Base-by-base conservation (phyloP, 2,329 filamentous ascomycete genomes). In the Botrytis sinoallii region DNA sequence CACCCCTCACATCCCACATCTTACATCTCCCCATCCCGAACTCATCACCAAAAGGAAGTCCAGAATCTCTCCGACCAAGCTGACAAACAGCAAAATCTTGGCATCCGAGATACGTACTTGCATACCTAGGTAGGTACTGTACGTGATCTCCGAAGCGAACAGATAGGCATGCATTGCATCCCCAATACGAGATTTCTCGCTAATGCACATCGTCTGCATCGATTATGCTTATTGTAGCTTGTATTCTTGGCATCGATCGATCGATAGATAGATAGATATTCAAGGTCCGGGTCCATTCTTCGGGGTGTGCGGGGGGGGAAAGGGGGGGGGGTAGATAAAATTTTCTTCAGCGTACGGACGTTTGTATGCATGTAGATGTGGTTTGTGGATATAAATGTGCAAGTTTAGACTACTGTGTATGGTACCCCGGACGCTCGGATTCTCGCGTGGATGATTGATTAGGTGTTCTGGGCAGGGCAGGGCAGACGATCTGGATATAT, bases 131-230 rank as follows among this genome's bases (percentile, higher is more conserved):
- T 38, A 38, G 35, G 35, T 12, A 1, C 9, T 9, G 14, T n/a
- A 29, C n/a, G 29, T 18, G n/a, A 57, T 29, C n/a, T 57, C 52
- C 52, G 52, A 57, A 57, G 52, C 52, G n/a, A 57, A 32, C 52
- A 32, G 29, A 29, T n/a, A 32, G 8, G 57, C 57, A 35, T 22
- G 18, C 29, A 60, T 6, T 2, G 6, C 5, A 12, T 32, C 42
- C 20, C 40, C 42, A 48, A 67, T 48, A 67, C 67, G n/a, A 44
- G n/a, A n/a, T 44, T 44, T 5, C 48, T 38, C 66, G 48, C 66
- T 57, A 44, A 70, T 60, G 67, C 67, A 70, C 38, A 40, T 60
- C 67, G 38, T 60, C 52, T 70, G 55, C 42, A 42, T n/a, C n/a
- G 25, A 22, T 25, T 42, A 70, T 59, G 38, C 40, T 40, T 25